Conservation (phyloP, 108 stramenopile genomes). For the Skeletonema costatum region DNA sequence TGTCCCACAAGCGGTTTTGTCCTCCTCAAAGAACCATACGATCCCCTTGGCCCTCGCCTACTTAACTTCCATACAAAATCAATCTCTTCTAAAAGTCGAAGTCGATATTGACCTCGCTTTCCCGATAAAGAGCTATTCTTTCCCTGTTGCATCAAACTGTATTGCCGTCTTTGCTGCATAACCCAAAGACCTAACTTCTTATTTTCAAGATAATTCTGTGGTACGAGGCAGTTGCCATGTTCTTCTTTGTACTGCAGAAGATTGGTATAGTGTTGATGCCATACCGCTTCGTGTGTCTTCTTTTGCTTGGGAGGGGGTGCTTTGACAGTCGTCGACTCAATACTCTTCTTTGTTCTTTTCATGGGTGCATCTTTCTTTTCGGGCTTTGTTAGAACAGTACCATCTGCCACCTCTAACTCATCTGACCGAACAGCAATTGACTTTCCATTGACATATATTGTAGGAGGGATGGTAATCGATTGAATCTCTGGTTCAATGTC, state of each 20-base stretch:
- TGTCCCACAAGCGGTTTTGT: neutral
- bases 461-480: conserved; percentile 5
- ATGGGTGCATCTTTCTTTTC: neutral
- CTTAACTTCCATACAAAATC: conserved; percentile 32
- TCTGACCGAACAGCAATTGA: neutral
- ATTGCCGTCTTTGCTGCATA: conserved; percentile 59
- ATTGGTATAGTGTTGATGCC: conserved; percentile 12
- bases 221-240: conserved; percentile 61
- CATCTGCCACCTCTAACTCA: neutral
- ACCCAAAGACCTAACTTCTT: conserved; percentile 59
- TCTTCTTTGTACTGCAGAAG: conserved; percentile 30
- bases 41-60: conserved; percentile 6
- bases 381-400: neutral
- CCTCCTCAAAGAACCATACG: neutral
- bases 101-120: conserved; percentile 6
- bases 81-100: conserved; percentile 16
- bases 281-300: conserved; percentile 1
- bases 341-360: neutral
- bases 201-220: conserved; percentile 39
- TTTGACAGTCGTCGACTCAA: neutral
- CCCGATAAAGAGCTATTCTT: conserved; percentile 1
- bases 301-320: neutral
- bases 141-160: conserved; percentile 35
- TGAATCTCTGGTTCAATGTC: conserved; percentile 20
- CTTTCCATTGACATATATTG: neutral